Evolutionary conservation across 2,329 filamentous ascomycete species (phyloP), one percentile per base, ranked within the genome.

Genomic region (Neonectria neomacrospora): DNA sequence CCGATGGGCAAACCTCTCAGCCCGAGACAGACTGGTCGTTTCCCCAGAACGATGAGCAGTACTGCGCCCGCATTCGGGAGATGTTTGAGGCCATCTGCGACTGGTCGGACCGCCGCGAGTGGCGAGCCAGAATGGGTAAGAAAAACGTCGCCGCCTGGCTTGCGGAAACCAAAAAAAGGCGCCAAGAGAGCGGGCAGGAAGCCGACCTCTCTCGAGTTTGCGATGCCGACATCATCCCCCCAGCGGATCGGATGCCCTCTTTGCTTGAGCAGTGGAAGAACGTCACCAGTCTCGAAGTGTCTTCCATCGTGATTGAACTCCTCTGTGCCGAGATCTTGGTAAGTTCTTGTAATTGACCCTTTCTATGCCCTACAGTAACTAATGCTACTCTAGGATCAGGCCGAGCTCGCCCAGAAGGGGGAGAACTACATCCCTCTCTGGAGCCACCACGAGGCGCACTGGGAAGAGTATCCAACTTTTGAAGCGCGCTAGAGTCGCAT

Each of bases 401-500:
- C 70, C 10, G 65, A 68, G 3, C 14, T 52, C 10, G 63, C 68
- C 0, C 70, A 72, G 23, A 52, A 67, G 52, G 70, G 71, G 2
- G 26, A 44, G 3, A 72, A 70, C 53, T 54, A 32, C n/a, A 41
- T 68, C 30, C 70, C 70, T 1, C 45, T 72, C 1, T 72, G 68
- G 70, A 71, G 70, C 10, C 61, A 63, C 47, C 63, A 60, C 12
- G 70, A 72, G n/a, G 55, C 68, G 14, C 65, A 70, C 39, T 70
- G 70, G 67, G 70, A 72, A 44, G 63, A 72, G 61, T 71, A 64
- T 44, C 62, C 48, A 18, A 69, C 61, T 34, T 72, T 72, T 57
- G 64, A 57, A 60, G 68, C 70, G 65, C 70, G 70, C 55, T 72
- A 71, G 70, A 50, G 32, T 28, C 68, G 65, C 60, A 65, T 72